Percentiles rank a stretch among this genome's conserved stretches.
phyloP scores from a whole-genome alignment of 2,329 filamentous ascomycete species.

The Claviceps monticola region DNA sequence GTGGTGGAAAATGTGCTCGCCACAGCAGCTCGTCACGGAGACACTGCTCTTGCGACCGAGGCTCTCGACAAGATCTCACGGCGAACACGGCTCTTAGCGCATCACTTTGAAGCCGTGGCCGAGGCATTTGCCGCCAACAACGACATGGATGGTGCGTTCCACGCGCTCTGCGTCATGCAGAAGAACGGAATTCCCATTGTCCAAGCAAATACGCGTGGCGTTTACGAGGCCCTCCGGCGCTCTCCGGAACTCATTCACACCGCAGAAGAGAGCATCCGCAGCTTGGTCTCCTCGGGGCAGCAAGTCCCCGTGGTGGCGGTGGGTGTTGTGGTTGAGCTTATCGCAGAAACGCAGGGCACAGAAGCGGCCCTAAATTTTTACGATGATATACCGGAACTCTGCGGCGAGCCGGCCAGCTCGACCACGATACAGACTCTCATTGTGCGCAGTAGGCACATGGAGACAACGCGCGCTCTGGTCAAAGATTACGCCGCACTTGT shows the following conservation, averaged over 20 bases:
- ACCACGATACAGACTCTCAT: slow-evolving; percentile 18
- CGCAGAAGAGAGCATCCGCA: slow-evolving; percentile 42
- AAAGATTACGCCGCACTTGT: slow-evolving; percentile 17
- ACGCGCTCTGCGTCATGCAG: slow-evolving; percentile 60
- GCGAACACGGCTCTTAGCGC: slow-evolving; percentile 36
- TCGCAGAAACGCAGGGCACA: slow-evolving; percentile 15
- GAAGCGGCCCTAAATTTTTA: slow-evolving; percentile 21
- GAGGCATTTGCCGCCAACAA: slow-evolving; percentile 49
- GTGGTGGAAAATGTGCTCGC: slow-evolving; percentile 56
- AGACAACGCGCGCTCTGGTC: slow-evolving; percentile 14
- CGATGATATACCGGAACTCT: slow-evolving; percentile 15
- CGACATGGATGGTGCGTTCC: slow-evolving; percentile 53
- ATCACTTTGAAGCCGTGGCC: slow-evolving; percentile 71
- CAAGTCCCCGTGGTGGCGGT: slow-evolving; percentile 24
- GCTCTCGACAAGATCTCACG: slow-evolving; percentile 40
- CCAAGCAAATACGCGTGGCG: slow-evolving; percentile 46
- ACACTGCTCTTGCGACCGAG: slow-evolving; percentile 54
- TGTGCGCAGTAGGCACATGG: slow-evolving; percentile 12
- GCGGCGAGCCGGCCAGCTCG: slow-evolving; percentile 13
- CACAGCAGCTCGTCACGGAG: slow-evolving; percentile 54
- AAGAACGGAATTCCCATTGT: slow-evolving; percentile 35
- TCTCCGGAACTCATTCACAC: slow-evolving; percentile 30
- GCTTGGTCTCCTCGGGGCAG: slow-evolving; percentile 25
- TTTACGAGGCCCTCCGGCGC: slow-evolving; percentile 43
- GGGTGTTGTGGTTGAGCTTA: slow-evolving; percentile 21